Evolutionary conservation across 23 red algal species (phyloP), one percentile per base, ranked within the genome.

Genomic region (Gracilaria gracilis): DNA sequence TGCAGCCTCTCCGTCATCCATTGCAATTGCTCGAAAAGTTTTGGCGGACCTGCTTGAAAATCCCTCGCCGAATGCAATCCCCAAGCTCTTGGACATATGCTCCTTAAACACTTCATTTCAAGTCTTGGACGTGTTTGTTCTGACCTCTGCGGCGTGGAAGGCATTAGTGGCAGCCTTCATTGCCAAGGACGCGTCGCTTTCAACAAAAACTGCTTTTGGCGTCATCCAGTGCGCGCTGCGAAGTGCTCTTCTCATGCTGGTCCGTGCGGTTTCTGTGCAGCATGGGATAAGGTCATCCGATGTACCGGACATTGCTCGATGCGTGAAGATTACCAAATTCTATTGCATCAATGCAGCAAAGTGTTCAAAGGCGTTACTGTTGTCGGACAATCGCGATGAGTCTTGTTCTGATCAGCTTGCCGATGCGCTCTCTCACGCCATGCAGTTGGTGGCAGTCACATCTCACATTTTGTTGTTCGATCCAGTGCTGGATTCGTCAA

Each of bases 301-400:
- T 33, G n/a, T 61, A 0, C 35, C 79, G 24, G 47, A 82, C 17
- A 61, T 82, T 5, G n/a, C 36, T 62, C 79, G 79, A 46, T 82
- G 53, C 49, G 53, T 82, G 21, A 82, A 37, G 58, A 82, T 82
- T 16, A 65, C 79, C 19, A 82, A 82, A 23, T 82, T 82, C 23
- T 82, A 82, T 82, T 82, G 33, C 25, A 9, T 62, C 13, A 82
- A 82, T 27, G 79, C 79, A 14, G 79, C 53, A 17, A 59, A 46
- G 21, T 82, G 79, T 33, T 39, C 79, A 16, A 82, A 82, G 37
- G 79, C 42, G 20, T 19, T 82, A 7, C 35, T 42, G 0, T 36
- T 19, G 20, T 28, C 24, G 8, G 19, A 40, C 4, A 62, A 40
- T 82, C 20, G 34, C 35, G 20, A 51, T 27, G 42, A 37, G 0